These are phyloP conservation scores for Peronosclerospora sorghi DNA, from an alignment of 352 stramenopile genomes.

Conservation along the genomic window DNA sequence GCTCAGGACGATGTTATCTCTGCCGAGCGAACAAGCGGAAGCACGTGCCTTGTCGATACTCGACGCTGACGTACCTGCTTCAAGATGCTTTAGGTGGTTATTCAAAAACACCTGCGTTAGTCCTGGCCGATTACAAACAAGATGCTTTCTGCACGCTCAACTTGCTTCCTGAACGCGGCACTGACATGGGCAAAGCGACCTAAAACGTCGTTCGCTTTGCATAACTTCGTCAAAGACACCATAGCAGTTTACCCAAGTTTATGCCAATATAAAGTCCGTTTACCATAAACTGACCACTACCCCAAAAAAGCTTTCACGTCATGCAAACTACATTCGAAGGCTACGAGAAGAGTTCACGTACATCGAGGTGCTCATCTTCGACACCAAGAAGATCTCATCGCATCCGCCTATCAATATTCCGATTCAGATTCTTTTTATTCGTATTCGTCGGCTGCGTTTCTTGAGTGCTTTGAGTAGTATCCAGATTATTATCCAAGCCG, in stretches of 20 bases:
- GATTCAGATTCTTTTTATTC: neutral
- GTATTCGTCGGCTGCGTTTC: neutral
- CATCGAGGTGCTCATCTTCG: conserved; percentile 5
- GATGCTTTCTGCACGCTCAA: conserved; percentile 91
- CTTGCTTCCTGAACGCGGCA: conserved; percentile 72
- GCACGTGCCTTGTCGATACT: conserved; percentile 93
- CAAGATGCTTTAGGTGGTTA: conserved; percentile 87
- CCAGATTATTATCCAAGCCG: conserved; percentile 7
- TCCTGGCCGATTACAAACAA: conserved; percentile 81
- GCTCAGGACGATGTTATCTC: conserved; percentile 96
- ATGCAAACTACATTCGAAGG: too few relatives aligned
- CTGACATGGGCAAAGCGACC: conserved; percentile 85
- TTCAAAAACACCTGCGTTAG: conserved; percentile 84
- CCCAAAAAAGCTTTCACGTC: too few relatives aligned
- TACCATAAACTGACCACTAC: conserved; percentile 5
- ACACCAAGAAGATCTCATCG: conserved; percentile 22
- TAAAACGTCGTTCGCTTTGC: conserved; percentile 59
- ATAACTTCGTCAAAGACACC: conserved; percentile 4
- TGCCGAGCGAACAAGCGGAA: conserved; percentile 76
- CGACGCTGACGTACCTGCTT: conserved; percentile 89
- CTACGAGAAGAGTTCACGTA: too few relatives aligned
- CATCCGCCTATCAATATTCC: conserved; percentile 21
- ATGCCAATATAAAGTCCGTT: conserved; percentile 3
- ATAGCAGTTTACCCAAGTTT: conserved; percentile 1
- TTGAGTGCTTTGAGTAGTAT: conserved; percentile 1